Base-by-base conservation (phyloP, 306 rosid genomes). In the Canavalia ensiformis region DNA sequence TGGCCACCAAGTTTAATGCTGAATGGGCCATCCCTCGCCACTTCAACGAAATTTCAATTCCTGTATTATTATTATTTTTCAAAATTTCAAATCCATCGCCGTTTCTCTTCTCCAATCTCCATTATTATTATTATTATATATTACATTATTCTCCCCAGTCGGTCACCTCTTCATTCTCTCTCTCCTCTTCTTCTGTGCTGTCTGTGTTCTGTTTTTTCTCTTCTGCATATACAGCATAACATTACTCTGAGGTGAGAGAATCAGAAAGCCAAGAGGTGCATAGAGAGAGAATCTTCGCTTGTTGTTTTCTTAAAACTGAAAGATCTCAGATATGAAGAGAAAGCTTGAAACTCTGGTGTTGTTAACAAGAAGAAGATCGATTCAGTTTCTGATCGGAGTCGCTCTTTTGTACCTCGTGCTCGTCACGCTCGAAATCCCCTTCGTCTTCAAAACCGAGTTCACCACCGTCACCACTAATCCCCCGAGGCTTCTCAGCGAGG, bases 381-480 rank as follows among this genome's bases (percentile, higher is more conserved):
- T 94, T 87, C 98, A 92, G 89, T 85, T 88, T 42, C 85, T 94
- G 79, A 65, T 87, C 4, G 77, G 85, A 28, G 72, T 82, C 7
- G 89, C 86, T 8, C 13, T 92, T 52, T 45, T 94, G 74, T 94
- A 94, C 59, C 68, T 94, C 2, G 10, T 90, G 2, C 62, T 94
- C 34, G 89, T 91, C 5, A 86, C 91, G 18, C 42, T 92, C 3
- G 96, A 92, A 86, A 89, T 94, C 55, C 98, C 98, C 1, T 60
- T 89, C 12, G 86, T 91, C 47, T 89, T 90, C 86, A 63, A 35
- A 76, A 82, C 84, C 73, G 91, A 90, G 45, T 90, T 83, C 71
- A 41, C 86, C 41, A 72, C 74, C 9, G 47, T 87, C 35, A 78
- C 86, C 66, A 80, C 86, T 70, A 85, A 86, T 11, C 81, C 88